Conservation (phyloP, 257 asterid genomes). For the Penstemon barbatus region DNA sequence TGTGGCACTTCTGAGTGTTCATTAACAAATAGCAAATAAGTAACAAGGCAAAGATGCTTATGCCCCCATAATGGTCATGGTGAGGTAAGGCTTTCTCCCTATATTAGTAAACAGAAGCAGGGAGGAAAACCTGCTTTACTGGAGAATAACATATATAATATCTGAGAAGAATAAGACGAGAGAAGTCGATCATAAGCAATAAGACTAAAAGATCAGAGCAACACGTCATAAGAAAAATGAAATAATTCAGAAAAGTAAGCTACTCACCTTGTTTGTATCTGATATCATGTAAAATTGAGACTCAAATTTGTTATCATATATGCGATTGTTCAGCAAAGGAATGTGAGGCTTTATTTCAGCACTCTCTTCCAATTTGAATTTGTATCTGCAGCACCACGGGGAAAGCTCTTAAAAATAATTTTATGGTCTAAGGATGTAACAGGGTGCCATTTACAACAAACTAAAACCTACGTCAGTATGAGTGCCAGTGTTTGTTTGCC, state of each 20-base stretch:
- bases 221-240: slow-evolving; percentile 12
- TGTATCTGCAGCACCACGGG: slow-evolving; percentile 68
- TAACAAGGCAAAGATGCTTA: background rate
- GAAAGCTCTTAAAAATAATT: slow-evolving; percentile 28
- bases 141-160: background rate
- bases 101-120: background rate
- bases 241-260: slow-evolving; percentile 15
- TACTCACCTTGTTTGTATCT: slow-evolving; percentile 84
- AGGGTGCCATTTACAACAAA: slow-evolving; percentile 15
- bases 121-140: slow-evolving; percentile 11
- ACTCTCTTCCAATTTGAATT: slow-evolving; percentile 81
- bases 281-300: slow-evolving; percentile 97
- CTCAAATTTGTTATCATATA: slow-evolving; percentile 93
- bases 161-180: background rate
- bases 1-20: too few relatives aligned
- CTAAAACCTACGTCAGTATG: slow-evolving; percentile 66
- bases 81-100: slow-evolving; percentile 5
- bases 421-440: slow-evolving; percentile 19
- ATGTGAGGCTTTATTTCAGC: slow-evolving; percentile 85
- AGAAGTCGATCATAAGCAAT: slow-evolving; percentile 4
- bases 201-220: slow-evolving; percentile 13
- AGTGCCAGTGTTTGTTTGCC: slow-evolving; percentile 86
- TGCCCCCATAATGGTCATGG: background rate
- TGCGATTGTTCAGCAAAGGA: slow-evolving; percentile 91
- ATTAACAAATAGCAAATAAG: too few relatives aligned